phyloP scores from a whole-genome alignment of 352 stramenopile genomes.

The Saprolegnia diclina region DNA sequence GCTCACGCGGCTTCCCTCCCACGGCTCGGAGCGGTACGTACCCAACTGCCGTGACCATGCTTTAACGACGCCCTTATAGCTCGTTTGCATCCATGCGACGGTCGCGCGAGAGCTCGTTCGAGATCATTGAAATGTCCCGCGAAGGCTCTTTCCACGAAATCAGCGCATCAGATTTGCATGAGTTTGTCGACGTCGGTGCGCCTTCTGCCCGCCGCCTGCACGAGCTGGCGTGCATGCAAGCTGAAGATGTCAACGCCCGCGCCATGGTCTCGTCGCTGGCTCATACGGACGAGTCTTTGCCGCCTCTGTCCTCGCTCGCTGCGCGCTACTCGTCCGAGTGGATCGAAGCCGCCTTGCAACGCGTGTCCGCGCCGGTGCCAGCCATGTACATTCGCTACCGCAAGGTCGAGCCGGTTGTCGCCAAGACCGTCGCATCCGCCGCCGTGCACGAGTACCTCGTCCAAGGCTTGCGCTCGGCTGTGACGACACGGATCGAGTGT shows the following conservation, averaged over 20 bases:
- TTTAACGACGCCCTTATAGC: not conserved
- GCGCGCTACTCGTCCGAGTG: not conserved
- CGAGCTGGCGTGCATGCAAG: not conserved
- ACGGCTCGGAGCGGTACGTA: slow-evolving; percentile 9
- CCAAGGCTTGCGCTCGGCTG: not conserved
- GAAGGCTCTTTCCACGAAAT: slow-evolving; percentile 19
- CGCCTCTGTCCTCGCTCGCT: not conserved
- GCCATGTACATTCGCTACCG: slow-evolving; percentile 4
- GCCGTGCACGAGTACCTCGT: not conserved
- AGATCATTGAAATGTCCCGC: slow-evolving; percentile 5
- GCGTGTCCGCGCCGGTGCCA: not conserved
- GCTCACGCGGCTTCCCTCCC: not conserved
- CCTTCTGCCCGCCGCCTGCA: not conserved
- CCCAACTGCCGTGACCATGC: not conserved
- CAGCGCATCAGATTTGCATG: not conserved
- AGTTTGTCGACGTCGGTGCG: slow-evolving; percentile 7
- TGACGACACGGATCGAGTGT: not conserved
- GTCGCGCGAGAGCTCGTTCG: slow-evolving; percentile 24
- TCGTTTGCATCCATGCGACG: slow-evolving; percentile 14
- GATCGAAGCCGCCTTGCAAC: not conserved
- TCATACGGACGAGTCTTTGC: not conserved
- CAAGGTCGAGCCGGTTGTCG: not conserved
- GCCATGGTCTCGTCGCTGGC: not conserved
- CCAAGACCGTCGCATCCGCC: not conserved
- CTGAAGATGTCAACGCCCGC: not conserved